A percentile compares a stretch with the other conserved stretches of the same genome.
phyloP scores from a whole-genome alignment of 2,329 filamentous ascomycete genomes.

The Xylariaceae sp. region DNA sequence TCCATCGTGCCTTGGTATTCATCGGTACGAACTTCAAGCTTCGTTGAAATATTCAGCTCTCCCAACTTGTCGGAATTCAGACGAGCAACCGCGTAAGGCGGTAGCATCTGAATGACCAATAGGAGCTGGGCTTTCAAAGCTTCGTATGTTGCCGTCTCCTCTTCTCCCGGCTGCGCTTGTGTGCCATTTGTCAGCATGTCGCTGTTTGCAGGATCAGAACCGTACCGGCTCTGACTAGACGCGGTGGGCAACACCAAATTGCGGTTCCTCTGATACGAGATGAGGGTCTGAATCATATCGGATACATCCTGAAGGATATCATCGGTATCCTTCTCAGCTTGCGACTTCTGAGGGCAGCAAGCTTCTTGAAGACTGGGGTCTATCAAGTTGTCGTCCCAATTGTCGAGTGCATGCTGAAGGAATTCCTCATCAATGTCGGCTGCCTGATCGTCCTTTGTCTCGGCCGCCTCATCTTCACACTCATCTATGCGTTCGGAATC shows the following conservation, averaged over 20 bases:
- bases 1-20: constrained; percentile 77
- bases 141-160: constrained; percentile 60
- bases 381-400: constrained; percentile 53
- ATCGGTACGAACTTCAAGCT: constrained; percentile 65
- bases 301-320: constrained; percentile 68
- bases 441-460: constrained; percentile 25
- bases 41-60: constrained; percentile 75
- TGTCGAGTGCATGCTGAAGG: constrained; percentile 50
- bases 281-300: constrained; percentile 68
- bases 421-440: constrained; percentile 47
- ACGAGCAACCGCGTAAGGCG: constrained; percentile 81
- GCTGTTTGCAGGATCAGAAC: constrained; percentile 57
- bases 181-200: constrained; percentile 65
- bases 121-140: constrained; percentile 69
- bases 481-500: constrained; percentile 43
- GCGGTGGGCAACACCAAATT: constrained; percentile 60
- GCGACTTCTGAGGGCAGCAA: constrained; percentile 45
- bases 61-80: constrained; percentile 81
- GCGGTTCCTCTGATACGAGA: constrained; percentile 74
- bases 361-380: constrained; percentile 54
- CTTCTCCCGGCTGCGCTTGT: constrained; percentile 60
- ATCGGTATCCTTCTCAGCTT: constrained; percentile 57
- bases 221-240: constrained; percentile 54
- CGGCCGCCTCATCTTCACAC: constrained; percentile 32
- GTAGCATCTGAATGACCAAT: constrained; percentile 67